Evolutionary conservation across 2,329 filamentous ascomycete genomes (phyloP), one percentile per base, ranked within the genome.

Genomic region (Biscogniauxia mediterranea): DNA sequence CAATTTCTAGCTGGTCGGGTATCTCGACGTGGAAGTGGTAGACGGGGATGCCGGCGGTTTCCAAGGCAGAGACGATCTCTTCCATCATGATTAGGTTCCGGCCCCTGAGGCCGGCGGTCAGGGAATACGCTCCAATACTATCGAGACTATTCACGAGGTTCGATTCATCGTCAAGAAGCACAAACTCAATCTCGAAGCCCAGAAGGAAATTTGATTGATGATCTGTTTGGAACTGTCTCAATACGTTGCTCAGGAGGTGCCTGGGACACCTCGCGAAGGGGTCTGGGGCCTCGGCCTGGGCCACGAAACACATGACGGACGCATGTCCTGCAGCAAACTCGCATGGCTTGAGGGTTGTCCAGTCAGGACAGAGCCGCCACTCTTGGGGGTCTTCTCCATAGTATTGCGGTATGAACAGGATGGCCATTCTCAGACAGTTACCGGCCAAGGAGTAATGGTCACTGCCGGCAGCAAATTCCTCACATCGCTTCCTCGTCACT

Each of bases 171-270:
- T 60, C 55, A 5, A 63, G 20, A 28, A 63, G 55, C 15, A 60
- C 53, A 19, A 63, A 58, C 21, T 63, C 61, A 8, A 63, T 63
- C 32, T 63, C 57, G 11, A 63, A 63, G 3, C 61, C 58, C 3
- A 60, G 57, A 17, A 54, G 6, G 1, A 58, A 13, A 19, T 54
- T 1, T 19, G 25, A 17, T 2, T n/a, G 28, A 21, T 32, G 53
- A 5, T 23, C 8, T 5, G 32, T 9, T 50, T 55, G 46, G 5
- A 58, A 15, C 3, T 26, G 13, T n/a, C 38, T 9, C 5, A 60
- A n/a, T 13, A 58, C 38, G 7, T 49, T 2, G 26, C 17, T 19
- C 5, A 60, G 3, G 26, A 58, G 23, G 5, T 3, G 19, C 25
- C 61, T 55, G 8, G 61, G 61, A 9, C 61, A 63, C 11, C 57